phyloP scores from a whole-genome alignment of 2,329 filamentous ascomycete genomes.

The Paraconiothyrium brasiliense region DNA sequence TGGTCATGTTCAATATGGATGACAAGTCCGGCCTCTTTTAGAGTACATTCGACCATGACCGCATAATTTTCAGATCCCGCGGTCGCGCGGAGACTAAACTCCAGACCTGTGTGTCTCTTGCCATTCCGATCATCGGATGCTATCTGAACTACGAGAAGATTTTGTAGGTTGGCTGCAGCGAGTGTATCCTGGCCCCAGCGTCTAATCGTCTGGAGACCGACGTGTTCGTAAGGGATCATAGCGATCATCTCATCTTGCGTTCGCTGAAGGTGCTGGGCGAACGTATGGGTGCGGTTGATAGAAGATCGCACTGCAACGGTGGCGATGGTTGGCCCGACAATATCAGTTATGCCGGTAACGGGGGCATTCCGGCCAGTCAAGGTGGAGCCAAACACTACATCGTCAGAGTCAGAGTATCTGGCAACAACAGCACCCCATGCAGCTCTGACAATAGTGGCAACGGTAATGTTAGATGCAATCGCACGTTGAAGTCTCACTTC shows the following conservation, averaged over 20 bases:
- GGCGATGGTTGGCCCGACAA: conserved; percentile 39
- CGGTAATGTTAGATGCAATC: conserved; percentile 8
- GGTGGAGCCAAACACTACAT: conserved; percentile 37
- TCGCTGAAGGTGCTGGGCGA: conserved; percentile 3
- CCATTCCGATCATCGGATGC: conserved; percentile 9
- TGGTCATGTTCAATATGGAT: conserved; percentile 13
- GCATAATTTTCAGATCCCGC: neutral
- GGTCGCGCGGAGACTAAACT: neutral
- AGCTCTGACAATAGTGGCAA: conserved; percentile 31
- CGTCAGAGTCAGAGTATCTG: conserved; percentile 26
- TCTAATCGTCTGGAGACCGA: conserved; percentile 41
- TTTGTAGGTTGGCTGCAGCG: conserved; percentile 63
- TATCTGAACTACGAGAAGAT: conserved; percentile 61
- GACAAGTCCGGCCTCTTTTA: conserved; percentile 2
- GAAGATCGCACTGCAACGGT: conserved; percentile 32
- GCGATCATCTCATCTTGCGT: conserved; percentile 7
- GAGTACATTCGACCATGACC: conserved; percentile 9
- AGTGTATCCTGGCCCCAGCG: conserved; percentile 58
- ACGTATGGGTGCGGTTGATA: neutral
- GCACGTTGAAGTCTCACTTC: neutral
- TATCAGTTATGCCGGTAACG: conserved; percentile 23
- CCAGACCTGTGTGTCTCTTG: conserved; percentile 2
- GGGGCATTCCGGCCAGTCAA: conserved; percentile 34
- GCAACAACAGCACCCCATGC: conserved; percentile 36
- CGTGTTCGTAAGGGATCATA: conserved; percentile 36